Conservation (phyloP, 163 green algal genomes). For the Chloroidium sp. region DNA sequence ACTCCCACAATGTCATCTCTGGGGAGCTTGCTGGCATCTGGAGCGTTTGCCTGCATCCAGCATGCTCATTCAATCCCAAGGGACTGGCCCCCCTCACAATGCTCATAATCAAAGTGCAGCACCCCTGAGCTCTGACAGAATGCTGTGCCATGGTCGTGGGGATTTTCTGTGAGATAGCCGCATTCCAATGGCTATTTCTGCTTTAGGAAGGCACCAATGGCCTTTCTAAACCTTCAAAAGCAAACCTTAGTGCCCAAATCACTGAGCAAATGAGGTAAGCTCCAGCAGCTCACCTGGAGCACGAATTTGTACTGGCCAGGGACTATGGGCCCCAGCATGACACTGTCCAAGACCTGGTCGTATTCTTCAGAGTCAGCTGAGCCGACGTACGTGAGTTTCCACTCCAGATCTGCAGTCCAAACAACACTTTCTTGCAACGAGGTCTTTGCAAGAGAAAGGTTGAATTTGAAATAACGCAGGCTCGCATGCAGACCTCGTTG, state of each 20-base stretch:
- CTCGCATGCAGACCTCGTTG: no score
- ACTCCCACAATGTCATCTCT: constrained; percentile 85
- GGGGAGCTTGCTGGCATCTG: constrained; percentile 70
- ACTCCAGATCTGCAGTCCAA: constrained; percentile 79
- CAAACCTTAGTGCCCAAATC: no score
- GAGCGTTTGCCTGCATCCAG: constrained; percentile 67
- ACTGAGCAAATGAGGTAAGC: neutral
- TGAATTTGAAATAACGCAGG: no score
- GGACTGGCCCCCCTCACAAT: neutral
- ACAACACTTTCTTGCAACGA: no score
- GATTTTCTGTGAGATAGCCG: neutral
- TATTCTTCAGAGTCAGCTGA: constrained; percentile 86
- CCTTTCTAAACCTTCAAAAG: no score
- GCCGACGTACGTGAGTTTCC: constrained; percentile 94
- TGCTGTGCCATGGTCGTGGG: no score
- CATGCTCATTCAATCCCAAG: neutral
- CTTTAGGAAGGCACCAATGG: no score
- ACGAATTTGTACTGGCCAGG: constrained; percentile 86
- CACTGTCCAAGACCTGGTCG: constrained; percentile 91
- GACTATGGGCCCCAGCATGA: constrained; percentile 89
- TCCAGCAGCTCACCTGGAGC: constrained; percentile 52
- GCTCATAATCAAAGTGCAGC: no score
- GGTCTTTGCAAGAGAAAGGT: no score
- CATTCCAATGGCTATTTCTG: no score
- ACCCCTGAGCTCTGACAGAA: no score